phyloP scores from a whole-genome alignment of 208 protist genomes.

The Trypanosoma rangeli region DNA sequence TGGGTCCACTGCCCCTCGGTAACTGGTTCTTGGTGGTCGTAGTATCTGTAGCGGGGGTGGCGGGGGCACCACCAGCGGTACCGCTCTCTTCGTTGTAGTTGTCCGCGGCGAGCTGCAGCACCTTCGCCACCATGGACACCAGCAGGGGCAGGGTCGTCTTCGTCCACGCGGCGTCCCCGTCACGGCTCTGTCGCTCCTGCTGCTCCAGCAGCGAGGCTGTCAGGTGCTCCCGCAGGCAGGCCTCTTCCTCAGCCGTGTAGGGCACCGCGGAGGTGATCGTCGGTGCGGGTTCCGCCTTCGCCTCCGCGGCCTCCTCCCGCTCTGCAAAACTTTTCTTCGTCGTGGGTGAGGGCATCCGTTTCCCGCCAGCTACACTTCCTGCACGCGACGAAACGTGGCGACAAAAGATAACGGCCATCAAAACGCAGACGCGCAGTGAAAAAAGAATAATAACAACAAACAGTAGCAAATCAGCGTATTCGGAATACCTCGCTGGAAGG shows the following conservation, averaged over 20 bases:
- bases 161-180: constrained; percentile 5
- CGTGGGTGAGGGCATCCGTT: neutral
- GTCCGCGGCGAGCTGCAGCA: constrained; percentile 44
- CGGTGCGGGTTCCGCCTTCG: neutral
- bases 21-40: neutral
- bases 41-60: neutral
- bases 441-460: too few relatives aligned
- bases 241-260: constrained; percentile 40
- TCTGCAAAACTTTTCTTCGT: constrained; percentile 1
- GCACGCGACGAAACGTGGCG: neutral
- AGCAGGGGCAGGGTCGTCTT: constrained; percentile 28
- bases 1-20: neutral
- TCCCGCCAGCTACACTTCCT: neutral
- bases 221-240: constrained; percentile 29
- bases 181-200: neutral
- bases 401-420: neutral
- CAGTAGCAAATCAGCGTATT: too few relatives aligned
- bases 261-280: constrained; percentile 36
- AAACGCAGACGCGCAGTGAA: neutral
- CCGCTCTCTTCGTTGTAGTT: constrained; percentile 28
- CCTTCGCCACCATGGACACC: constrained; percentile 42
- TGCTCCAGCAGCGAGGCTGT: neutral
- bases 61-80: neutral
- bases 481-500: too few relatives aligned
- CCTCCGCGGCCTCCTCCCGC: constrained; percentile 19